A percentile compares a stretch with the other conserved stretches of the same genome.
Evolutionary conservation across 257 asterid genomes (phyloP).

Genomic region (Penstemon barbatus): DNA sequence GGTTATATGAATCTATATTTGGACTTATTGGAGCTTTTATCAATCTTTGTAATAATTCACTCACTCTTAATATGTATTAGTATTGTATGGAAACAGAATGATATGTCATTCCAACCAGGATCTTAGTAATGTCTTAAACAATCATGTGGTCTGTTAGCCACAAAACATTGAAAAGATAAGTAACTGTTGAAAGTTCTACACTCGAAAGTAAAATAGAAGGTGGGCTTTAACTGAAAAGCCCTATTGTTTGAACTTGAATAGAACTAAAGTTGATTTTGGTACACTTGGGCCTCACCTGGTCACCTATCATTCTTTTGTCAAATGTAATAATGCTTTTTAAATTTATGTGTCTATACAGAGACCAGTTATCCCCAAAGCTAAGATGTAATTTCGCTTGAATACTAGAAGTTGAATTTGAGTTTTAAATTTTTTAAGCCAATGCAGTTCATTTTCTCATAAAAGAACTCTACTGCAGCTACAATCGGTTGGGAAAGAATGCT

Average conservation of each 20-base stretch:
- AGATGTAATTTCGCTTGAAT: conserved; percentile 10
- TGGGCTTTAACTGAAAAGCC: too few species aligned
- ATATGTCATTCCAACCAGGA: too few species aligned
- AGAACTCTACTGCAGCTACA: conserved; percentile 54
- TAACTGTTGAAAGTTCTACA: neutral
- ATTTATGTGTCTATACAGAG: neutral
- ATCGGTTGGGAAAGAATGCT: conserved; percentile 81
- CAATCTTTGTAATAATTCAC: too few species aligned
- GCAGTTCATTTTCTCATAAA: conserved; percentile 22
- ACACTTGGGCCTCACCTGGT: neutral
- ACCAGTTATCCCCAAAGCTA: neutral
- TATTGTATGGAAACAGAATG: too few species aligned
- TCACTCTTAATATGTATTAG: too few species aligned
- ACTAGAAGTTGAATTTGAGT: neutral
- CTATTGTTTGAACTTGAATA: neutral
- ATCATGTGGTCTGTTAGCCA: neutral
- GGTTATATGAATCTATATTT: neutral
- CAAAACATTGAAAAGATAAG: neutral
- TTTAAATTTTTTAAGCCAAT: neutral
- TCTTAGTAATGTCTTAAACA: too few species aligned
- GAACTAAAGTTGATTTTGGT: neutral
- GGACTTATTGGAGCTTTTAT: neutral
- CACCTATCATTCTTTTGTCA: neutral
- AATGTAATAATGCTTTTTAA: neutral
- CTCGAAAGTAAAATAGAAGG: too few species aligned